Percentiles rank a stretch among this genome's conserved stretches.
phyloP scores from a whole-genome alignment of 148 eudicot genomes.

The Polygonum aviculare region DNA sequence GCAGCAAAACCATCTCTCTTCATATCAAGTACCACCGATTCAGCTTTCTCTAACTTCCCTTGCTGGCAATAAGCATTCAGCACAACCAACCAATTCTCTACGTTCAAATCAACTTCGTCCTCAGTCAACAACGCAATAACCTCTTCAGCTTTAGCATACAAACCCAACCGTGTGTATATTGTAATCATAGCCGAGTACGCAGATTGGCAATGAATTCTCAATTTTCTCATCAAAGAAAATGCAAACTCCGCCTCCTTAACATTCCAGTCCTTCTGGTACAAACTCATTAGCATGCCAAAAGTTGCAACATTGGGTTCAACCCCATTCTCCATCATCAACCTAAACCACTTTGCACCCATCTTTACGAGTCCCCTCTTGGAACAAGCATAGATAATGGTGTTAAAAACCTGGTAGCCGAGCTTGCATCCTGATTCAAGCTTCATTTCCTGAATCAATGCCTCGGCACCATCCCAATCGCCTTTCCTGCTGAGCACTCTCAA shows the following conservation, averaged over 20 bases:
- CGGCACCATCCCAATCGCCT: constrained; percentile 69
- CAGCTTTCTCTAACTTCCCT: constrained; percentile 73
- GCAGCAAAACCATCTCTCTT: constrained; percentile 50
- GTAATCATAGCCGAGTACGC: constrained; percentile 95
- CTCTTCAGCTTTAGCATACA: constrained; percentile 65
- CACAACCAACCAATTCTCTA: constrained; percentile 83
- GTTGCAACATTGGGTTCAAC: constrained; percentile 88
- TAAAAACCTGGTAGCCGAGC: constrained; percentile 62
- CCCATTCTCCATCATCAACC: constrained; percentile 59
- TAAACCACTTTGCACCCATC: constrained; percentile 63
- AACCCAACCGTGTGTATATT: constrained; percentile 67
- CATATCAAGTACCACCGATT: constrained; percentile 48
- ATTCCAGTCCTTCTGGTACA: constrained; percentile 65
- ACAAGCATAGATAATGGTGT: constrained; percentile 80
- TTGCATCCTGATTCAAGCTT: constrained; percentile 45
- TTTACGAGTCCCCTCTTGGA: constrained; percentile 53
- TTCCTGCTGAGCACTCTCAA: constrained; percentile 73
- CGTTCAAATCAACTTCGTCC: constrained; percentile 49
- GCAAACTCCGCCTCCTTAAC: constrained; percentile 72
- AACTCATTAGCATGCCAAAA: constrained; percentile 86
- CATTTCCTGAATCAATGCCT: constrained; percentile 60
- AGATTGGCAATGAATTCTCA: constrained; percentile 44
- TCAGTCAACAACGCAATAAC: constrained; percentile 45
- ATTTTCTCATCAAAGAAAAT: constrained; percentile 57
- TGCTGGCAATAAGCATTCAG: constrained; percentile 84